Base-by-base conservation (phyloP, 345 rosid genomes). In the Salix viminalis region DNA sequence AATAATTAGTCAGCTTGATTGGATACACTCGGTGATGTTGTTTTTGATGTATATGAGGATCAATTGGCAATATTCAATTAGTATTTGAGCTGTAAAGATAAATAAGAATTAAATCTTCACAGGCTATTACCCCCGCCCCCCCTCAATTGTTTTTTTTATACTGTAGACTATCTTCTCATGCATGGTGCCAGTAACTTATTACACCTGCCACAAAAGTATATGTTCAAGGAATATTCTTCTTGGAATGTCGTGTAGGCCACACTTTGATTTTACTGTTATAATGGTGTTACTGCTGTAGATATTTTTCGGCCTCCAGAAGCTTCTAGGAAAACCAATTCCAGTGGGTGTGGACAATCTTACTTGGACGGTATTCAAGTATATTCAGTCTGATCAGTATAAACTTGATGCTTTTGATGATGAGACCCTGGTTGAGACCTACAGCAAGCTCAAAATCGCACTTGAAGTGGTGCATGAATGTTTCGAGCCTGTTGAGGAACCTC, bases 401-500 rank as follows among this genome's bases (percentile, higher is more conserved):
- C 79, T 65, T 79, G 83, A 75, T 36, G 74, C 79, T 75, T 78
- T 71, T 65, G 82, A 84, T 67, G 58, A 78, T 44, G 91, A 89
- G 77, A 77, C 80, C 44, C 79, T 80, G 71, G 81, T 82, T 58
- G 92, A 91, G 78, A 86, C 67, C 75, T 83, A 86, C 67, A 83
- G 88, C 84, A 95, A 81, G 86, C 90, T 95, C 58, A 88, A 72
- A 79, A 81, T 93, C 62, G 96, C 97, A 21, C 88, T 90, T 65
- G 86, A 79, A 21, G 90, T 93, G 76, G 87, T 95, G 95, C 99
- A 93, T 50, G 97, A 95, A 81, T 91, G 97, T 81, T 95, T 95
- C 28, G 89, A 95, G 84, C 86, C 87, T 16, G 81, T 93, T 24
- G 79, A 84, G 81, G 96, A 89, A 50, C 82, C 88, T 83, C 71